These are phyloP conservation scores for Pythium aphanidermatum DNA, from an alignment of 352 stramenopile species.

Conservation along the genomic window DNA sequence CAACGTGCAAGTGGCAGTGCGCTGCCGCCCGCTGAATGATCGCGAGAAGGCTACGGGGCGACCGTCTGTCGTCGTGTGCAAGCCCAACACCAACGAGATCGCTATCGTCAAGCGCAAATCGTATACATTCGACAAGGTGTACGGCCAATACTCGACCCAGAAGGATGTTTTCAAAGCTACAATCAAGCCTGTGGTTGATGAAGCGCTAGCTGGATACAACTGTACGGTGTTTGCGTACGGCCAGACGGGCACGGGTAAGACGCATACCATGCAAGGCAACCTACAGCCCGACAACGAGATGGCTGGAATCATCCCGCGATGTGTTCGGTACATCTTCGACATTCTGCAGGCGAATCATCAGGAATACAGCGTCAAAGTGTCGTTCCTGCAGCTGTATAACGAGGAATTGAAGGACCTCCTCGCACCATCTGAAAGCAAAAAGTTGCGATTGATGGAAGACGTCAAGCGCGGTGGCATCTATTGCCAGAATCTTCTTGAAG, in stretches of 20 bases:
- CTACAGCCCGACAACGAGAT: constrained; percentile 80
- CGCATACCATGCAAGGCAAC: constrained; percentile 97
- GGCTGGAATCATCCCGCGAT: constrained; percentile 94
- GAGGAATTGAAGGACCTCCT: constrained; percentile 96
- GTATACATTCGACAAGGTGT: constrained; percentile 92
- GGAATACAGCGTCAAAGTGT: constrained; percentile 93
- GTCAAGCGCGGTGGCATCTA: constrained; percentile 81
- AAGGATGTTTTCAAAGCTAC: constrained; percentile 94
- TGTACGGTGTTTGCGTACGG: constrained; percentile 97
- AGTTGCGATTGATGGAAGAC: constrained; percentile 87
- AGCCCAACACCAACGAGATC: constrained; percentile 81
- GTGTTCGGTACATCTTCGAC: constrained; percentile 94
- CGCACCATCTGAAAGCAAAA: constrained; percentile 68
- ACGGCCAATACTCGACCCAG: constrained; percentile 94
- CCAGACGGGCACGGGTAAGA: constrained; percentile 97
- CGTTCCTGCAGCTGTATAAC: constrained; percentile 99
- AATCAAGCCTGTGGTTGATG: constrained; percentile 93
- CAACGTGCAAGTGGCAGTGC: constrained; percentile 88
- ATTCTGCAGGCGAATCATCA: constrained; percentile 84
- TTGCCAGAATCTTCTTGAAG: constrained; percentile 88
- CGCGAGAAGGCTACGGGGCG: constrained; percentile 78
- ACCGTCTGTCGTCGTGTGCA: constrained; percentile 81
- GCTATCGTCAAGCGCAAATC: constrained; percentile 84
- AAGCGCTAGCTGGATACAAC: constrained; percentile 95
- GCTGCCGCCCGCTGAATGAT: constrained; percentile 85